Evolutionary conservation across 1,284 basidiomycete species (phyloP).

Genomic region (Rhodofomes roseus): DNA sequence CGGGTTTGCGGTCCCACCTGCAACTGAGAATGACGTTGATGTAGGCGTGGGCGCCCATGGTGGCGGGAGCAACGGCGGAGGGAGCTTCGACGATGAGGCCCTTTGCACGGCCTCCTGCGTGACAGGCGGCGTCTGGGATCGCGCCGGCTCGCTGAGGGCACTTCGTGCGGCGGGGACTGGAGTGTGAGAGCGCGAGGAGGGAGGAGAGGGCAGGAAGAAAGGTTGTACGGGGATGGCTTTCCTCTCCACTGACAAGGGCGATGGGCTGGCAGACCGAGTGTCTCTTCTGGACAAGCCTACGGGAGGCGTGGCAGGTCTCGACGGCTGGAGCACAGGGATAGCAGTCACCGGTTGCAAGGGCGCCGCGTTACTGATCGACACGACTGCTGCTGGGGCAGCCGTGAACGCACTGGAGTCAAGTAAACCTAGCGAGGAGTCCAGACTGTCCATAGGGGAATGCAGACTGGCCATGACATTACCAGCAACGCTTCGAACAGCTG

Average conservation of each 20-base stretch:
- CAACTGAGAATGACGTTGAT: not conserved
- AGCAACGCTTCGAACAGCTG: not conserved
- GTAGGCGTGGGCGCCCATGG: not conserved
- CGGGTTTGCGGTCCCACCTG: not conserved
- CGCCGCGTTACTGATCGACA: not conserved
- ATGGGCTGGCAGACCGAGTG: constrained; percentile 6
- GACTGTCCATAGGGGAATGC: constrained; percentile 4
- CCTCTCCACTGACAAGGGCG: constrained; percentile 2
- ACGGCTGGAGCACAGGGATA: constrained; percentile 4
- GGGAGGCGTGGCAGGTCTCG: constrained; percentile 6
- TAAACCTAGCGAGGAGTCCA: constrained; percentile 12
- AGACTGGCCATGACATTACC: not conserved
- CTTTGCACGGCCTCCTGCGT: not conserved
- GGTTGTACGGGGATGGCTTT: constrained; percentile 6
- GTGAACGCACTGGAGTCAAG: not conserved
- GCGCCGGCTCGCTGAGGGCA: not conserved
- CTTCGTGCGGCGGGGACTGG: not conserved
- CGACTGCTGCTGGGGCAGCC: not conserved
- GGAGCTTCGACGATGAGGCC: not conserved
- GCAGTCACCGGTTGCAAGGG: constrained; percentile 2
- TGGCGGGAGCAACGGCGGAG: constrained; percentile 1
- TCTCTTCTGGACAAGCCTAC: not conserved
- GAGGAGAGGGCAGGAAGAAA: constrained; percentile 13
- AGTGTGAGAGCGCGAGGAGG: constrained; percentile 13
- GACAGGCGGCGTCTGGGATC: not conserved